Evolutionary conservation across 768 basidiomycete genomes (phyloP), one percentile per base, ranked within the genome.

Genomic region (Leccinum subtestaceum): DNA sequence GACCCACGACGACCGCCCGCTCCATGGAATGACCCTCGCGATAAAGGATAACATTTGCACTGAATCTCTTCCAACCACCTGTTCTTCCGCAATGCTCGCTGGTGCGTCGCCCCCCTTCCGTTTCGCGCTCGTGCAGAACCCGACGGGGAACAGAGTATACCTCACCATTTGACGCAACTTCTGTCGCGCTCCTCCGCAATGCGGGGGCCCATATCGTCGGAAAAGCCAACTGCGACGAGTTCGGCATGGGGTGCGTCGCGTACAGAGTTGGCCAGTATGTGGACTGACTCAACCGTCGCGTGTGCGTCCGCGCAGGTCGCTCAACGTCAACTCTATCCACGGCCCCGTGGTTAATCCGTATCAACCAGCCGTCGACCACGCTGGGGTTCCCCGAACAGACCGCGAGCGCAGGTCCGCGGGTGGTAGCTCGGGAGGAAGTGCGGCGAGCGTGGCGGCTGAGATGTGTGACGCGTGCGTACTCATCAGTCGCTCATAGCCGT

Each of bases 181-280:
- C 89, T 6, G 91, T 97, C 0, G 60, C 74, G 4, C 74, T 86
- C 10, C 73, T 98, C 3, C 77, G 79, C 1, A 60, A 76, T 1
- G 66, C 66, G 0, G 94, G 93, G 0, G 93, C 88, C 0, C 73
- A 83, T 15, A 80, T 98, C 11, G 67, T 89, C 2, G 96, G 94
- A 1, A 97, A 97, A 75, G 88, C 95, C 1, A 95, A 96, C 69
- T 93, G 93, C 72, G 96, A 99, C 70, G 95, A 98, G 74, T 98
- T 98, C 74, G 96, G 96, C 1, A 98, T 98, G 96, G 96, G 96
- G 89, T 95, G 58, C 19, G 85, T 73, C 43, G n/a, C n/a, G n/a
- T 11, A 43, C n/a, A 10, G n/a, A 43, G 3, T 17, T 6, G 8
- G n/a, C 36, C 9, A 4, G 21, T 57, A 34, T 31, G 49, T 11